These are phyloP conservation scores for Suzukiozyma palmioleophila DNA, from an alignment of 1,139 yeast genomes.

Conservation along the genomic window DNA sequence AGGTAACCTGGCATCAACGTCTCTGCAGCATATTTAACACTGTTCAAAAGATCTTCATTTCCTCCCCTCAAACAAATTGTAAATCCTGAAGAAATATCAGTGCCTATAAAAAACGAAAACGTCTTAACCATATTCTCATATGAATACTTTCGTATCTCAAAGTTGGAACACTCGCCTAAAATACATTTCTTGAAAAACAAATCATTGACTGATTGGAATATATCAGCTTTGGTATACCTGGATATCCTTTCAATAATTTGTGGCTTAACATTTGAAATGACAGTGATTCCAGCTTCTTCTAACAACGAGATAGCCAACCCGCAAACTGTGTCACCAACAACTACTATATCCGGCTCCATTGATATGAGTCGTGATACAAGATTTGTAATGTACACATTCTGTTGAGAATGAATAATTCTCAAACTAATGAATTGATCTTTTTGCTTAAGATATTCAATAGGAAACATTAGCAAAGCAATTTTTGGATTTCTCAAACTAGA, in stretches of 20 bases:
- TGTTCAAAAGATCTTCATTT: conserved; percentile 51
- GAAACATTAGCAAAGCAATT: conserved; percentile 81
- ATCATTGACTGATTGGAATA: conserved; percentile 49
- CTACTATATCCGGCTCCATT: conserved; percentile 72
- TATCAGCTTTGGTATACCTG: conserved; percentile 77
- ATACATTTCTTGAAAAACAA: conserved; percentile 46
- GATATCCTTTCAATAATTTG: conserved; percentile 80
- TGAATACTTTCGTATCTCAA: conserved; percentile 66
- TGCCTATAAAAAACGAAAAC: conserved; percentile 73
- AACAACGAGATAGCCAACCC: conserved; percentile 75
- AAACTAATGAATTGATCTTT: conserved; percentile 76
- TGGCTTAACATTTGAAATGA: conserved; percentile 74
- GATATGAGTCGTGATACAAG: conserved; percentile 76
- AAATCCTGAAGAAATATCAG: conserved; percentile 70
- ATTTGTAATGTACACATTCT: conserved; percentile 76
- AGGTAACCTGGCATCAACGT: conserved; percentile 74
- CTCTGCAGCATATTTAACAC: conserved; percentile 75
- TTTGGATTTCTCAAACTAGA: conserved; percentile 59
- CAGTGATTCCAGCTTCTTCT: conserved; percentile 72
- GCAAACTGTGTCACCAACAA: conserved; percentile 78
- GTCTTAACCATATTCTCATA: conserved; percentile 59
- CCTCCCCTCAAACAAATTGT: conserved; percentile 82
- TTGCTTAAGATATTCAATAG: conserved; percentile 75
- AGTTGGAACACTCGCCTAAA: conserved; percentile 68
- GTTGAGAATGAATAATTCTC: conserved; percentile 84